A percentile compares a stretch with the other conserved stretches of the same genome.
These are phyloP conservation scores for Metschnikowia sp. DNA, from an alignment of 805 yeast species.

Conservation along the genomic window DNA sequence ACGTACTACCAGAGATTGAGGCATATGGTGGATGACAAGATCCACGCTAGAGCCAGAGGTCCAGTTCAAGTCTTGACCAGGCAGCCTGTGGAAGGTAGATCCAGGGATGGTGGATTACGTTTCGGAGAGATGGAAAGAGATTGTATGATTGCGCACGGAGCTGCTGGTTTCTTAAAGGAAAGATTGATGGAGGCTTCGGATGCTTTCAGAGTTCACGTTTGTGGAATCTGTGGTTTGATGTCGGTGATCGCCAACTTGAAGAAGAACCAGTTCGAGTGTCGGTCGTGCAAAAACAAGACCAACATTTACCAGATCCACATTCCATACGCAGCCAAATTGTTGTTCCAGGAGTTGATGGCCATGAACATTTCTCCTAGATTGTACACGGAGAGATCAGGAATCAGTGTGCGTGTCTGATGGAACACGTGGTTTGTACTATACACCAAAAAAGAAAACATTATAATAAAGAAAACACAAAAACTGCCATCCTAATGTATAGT, in stretches of 20 bases:
- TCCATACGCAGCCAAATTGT: constrained; percentile 96
- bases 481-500: not conserved
- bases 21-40: constrained; percentile 99
- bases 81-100: constrained; percentile 99
- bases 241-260: constrained; percentile 94
- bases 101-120: constrained; percentile 98
- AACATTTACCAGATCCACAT: constrained; percentile 96
- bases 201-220: constrained; percentile 96
- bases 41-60: constrained; percentile 98
- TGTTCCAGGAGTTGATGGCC: constrained; percentile 99
- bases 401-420: constrained; percentile 35
- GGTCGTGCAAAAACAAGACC: constrained; percentile 97
- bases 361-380: constrained; percentile 98
- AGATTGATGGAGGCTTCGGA: constrained; percentile 98
- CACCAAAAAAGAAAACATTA: not conserved
- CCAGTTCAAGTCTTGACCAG: constrained; percentile 97
- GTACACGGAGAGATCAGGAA: constrained; percentile 86
- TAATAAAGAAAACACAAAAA: not conserved
- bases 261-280: constrained; percentile 97
- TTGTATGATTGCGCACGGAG: constrained; percentile 99
- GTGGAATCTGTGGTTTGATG: constrained; percentile 99
- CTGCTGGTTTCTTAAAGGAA: constrained; percentile 96
- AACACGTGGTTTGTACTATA: constrained; percentile 8
- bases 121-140: constrained; percentile 99
- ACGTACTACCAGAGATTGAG: constrained; percentile 97